These are phyloP conservation scores for Jamesozyma hellenica DNA, from an alignment of 805 yeast genomes.

Conservation along the genomic window DNA sequence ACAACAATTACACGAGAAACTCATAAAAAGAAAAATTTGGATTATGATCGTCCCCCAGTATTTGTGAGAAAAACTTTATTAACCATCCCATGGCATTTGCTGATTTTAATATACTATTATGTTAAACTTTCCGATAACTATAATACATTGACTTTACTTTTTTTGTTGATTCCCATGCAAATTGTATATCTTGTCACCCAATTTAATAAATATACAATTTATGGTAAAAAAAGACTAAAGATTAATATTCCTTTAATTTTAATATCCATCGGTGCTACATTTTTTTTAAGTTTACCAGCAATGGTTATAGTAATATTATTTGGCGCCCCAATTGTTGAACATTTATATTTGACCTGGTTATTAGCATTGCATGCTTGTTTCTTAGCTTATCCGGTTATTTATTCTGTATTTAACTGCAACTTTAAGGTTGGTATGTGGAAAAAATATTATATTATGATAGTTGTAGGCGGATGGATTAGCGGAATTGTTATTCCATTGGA, in stretches of 20 bases:
- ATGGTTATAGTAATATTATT: slow-evolving; percentile 42
- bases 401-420: slow-evolving; percentile 45
- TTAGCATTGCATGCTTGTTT: slow-evolving; percentile 53
- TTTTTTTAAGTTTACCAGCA: slow-evolving; percentile 20
- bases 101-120: slow-evolving; percentile 28
- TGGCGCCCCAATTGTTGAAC: slow-evolving; percentile 69
- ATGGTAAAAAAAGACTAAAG: slow-evolving; percentile 27
- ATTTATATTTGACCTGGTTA: slow-evolving; percentile 44
- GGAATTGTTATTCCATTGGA: slow-evolving; percentile 90
- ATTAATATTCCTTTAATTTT: slow-evolving; percentile 19
- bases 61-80: slow-evolving; percentile 22
- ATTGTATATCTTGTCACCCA: slow-evolving; percentile 29
- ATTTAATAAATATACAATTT: slow-evolving; percentile 27
- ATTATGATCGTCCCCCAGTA: slow-evolving; percentile 27
- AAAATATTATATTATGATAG: slow-evolving; percentile 27
- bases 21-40: slow-evolving; percentile 14
- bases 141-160: slow-evolving; percentile 20
- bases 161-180: slow-evolving; percentile 28
- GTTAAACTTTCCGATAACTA: slow-evolving; percentile 22
- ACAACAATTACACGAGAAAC: slow-evolving; percentile 20
- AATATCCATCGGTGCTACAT: slow-evolving; percentile 17
- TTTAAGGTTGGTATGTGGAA: slow-evolving; percentile 37
- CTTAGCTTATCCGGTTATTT: slow-evolving; percentile 54
- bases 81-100: slow-evolving; percentile 27
- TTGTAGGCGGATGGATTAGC: slow-evolving; percentile 81